Evolutionary conservation across 768 basidiomycete species (phyloP), one percentile per base, ranked within the genome.

Genomic region (Fomitopsis pulvina): DNA sequence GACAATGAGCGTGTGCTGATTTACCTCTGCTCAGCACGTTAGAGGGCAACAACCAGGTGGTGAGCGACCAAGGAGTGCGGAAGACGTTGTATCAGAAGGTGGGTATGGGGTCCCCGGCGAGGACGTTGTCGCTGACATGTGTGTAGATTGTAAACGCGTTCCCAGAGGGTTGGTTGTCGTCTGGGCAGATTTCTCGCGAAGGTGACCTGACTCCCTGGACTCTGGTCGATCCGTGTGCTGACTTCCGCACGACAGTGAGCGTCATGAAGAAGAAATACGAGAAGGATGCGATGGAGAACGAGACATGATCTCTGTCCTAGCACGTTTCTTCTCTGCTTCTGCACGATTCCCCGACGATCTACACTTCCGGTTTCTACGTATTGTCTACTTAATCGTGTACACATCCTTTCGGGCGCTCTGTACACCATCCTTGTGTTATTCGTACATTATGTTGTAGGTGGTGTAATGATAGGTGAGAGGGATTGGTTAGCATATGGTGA

Each of bases 131-230:
- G 26, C 41, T 34, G 30, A 50, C 24, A n/a, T 10, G 20, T n/a
- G 20, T 41, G 7, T 28, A 83, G 81, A 89, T 92, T 50, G 84
- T 91, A 0, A 76, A 75, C n/a, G 80, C 80, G 1, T 92, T 88
- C 66, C 90, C 89, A 0, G 72, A 82, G 0, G 87, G 87, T 11
- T 92, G 90, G 90, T 80, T 92, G 70, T 81, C 83, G 25, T 88
- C 87, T 2, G 86, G 88, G 2, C 86, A 89, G 64, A 87, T 92
- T 52, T 90, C 87, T 28, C 76, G 90, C 60, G 90, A 92, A 73
- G 86, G 88, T 90, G 45, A 18, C 12, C 14, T 30, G 8, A 41
- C 3, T n/a, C 20, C 7, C 24, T n/a, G n/a, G 5, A 29, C 14
- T 7, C 30, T 32, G 30, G 16, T 32, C 16, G 30, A 8, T 16